A percentile compares a stretch with the other conserved stretches of the same genome.
These are phyloP conservation scores for Scleroderma citrinum DNA, from an alignment of 768 basidiomycete genomes.

Conservation along the genomic window DNA sequence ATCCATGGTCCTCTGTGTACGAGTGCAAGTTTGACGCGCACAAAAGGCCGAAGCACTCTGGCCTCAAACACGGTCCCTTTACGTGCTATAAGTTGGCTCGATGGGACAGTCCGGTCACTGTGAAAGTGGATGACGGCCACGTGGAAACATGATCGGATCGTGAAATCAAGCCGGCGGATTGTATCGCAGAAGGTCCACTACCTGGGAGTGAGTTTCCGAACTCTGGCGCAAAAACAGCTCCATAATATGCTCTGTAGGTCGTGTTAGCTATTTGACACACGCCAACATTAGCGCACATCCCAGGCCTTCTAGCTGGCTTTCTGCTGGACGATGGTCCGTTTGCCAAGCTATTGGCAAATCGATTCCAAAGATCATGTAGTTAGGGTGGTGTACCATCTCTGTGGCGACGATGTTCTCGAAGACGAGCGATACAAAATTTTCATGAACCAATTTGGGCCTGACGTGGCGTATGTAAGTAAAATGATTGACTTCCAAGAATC, in stretches of 20 bases:
- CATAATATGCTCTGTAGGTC: constrained; percentile 33
- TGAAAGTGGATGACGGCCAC: constrained; percentile 44
- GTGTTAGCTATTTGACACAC: constrained; percentile 70
- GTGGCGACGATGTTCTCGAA: constrained; percentile 64
- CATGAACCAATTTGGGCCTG: constrained; percentile 59
- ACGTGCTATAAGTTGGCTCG: constrained; percentile 53
- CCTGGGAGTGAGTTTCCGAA: constrained; percentile 31
- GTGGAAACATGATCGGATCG: constrained; percentile 38
- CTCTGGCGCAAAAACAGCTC: not conserved
- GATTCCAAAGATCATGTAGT: constrained; percentile 40
- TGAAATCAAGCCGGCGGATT: constrained; percentile 55
- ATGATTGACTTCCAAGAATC: not conserved
- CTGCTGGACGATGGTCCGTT: constrained; percentile 41
- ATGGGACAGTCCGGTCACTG: constrained; percentile 60
- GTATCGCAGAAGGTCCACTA: constrained; percentile 46
- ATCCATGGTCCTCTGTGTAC: constrained; percentile 46
- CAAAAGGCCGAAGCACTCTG: constrained; percentile 56
- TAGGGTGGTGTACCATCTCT: constrained; percentile 64
- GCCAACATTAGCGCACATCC: constrained; percentile 54
- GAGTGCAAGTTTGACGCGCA: constrained; percentile 72
- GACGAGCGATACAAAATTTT: constrained; percentile 65
- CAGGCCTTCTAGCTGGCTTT: constrained; percentile 46
- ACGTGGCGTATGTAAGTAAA: constrained; percentile 53
- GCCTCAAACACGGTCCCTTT: constrained; percentile 55
- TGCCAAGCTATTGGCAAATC: constrained; percentile 41